phyloP scores from a whole-genome alignment of 768 basidiomycete species.

The Clitopilus hobsonii region DNA sequence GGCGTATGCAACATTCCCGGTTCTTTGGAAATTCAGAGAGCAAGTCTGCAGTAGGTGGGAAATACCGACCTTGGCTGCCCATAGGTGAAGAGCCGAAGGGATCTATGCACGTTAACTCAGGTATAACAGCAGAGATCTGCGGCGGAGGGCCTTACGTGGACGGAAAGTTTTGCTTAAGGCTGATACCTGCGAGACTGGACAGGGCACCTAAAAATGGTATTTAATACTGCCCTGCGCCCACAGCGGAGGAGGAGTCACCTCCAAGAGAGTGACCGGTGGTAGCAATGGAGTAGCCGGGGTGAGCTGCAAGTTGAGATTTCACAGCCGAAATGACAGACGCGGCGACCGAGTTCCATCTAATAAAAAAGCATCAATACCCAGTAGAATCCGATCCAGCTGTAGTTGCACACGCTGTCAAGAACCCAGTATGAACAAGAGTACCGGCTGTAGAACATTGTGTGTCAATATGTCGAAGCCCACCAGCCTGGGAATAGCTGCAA shows the following conservation, averaged over 20 bases:
- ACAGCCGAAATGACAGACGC: background rate
- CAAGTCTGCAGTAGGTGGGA: background rate
- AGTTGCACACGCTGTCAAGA: background rate
- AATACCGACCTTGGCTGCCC: slow-evolving; percentile 36
- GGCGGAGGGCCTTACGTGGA: slow-evolving; percentile 31
- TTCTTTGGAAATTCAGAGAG: background rate
- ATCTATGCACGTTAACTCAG: background rate
- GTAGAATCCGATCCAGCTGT: background rate
- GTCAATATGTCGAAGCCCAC: too few relatives aligned
- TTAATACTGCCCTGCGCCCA: too few relatives aligned
- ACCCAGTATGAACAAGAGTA: background rate
- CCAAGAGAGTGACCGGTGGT: slow-evolving; percentile 1
- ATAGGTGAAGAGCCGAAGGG: slow-evolving; percentile 23
- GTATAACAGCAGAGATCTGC: background rate
- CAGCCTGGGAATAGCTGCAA: too few relatives aligned
- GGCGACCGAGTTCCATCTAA: background rate
- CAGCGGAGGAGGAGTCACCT: background rate
- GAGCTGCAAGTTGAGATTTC: background rate
- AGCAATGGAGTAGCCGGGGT: background rate
- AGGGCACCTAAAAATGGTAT: background rate
- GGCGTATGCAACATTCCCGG: slow-evolving; percentile 40
- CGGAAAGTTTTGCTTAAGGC: background rate
- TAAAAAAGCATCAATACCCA: background rate
- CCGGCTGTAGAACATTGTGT: background rate
- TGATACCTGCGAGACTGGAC: background rate